Evolutionary conservation across 345 rosid species (phyloP), one percentile per base, ranked within the genome.

Genomic region (Aethionema arabicum): DNA sequence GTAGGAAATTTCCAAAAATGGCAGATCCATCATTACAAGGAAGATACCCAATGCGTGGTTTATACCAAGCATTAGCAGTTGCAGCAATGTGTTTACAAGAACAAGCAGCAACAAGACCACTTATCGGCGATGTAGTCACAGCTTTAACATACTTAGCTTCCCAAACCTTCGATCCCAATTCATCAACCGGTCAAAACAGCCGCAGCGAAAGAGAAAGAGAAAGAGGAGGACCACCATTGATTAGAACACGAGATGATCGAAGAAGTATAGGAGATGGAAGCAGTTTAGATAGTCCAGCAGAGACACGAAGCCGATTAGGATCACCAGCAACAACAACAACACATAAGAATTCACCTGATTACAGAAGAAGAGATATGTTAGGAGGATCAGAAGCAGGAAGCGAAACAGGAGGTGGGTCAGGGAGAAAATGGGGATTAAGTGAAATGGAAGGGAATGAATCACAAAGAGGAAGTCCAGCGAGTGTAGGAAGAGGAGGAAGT

Each of bases 81-180:
- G 96, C 97, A 44, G 97, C 99, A 45, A 90, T 93, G 97, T 93
- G 99, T 73, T 79, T 93, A 63, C 99, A 93, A 68, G 99, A 93
- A 60, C 97, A 93, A 71, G 96, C 99, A 35, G 90, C 90, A 16
- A 90, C 96, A 13, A 86, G 99, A 76, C 99, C 99, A 37, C 73
- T 93, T 46, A 90, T 93, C 2, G 97, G 97, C 0, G 99, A 93
- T 33, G 97, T 93, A 30, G 99, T 93, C 65, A 90, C 97, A 11
- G 99, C 99, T 16, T 87, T 93, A 50, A 77, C 99, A 32, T 93
- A 93, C 74, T 79, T 93, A 66, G 99, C 99, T 53, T 85, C 97
- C 37, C 99, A 93, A 82, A 84, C 86, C 4, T 84, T 84, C 42
- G 97, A 93, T 31, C 89, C 89, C 4, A 85, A 70, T 36, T 76